Base-by-base conservation (phyloP, 1,139 yeast species). In the Citeromyces hawaiiensis region DNA sequence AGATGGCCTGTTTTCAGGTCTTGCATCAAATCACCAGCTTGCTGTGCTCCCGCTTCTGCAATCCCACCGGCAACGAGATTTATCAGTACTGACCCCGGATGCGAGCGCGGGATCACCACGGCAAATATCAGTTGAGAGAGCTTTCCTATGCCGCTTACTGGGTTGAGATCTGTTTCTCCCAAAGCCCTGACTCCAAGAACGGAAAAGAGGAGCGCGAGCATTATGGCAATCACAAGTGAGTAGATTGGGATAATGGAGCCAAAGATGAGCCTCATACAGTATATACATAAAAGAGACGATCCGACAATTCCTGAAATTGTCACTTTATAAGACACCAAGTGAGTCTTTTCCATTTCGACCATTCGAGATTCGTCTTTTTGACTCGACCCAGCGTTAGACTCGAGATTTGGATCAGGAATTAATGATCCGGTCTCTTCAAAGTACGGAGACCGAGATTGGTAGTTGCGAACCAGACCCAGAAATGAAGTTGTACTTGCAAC, bases 31-130 rank as follows among this genome's bases (percentile, higher is more conserved):
- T 91, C 98, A 13, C 98, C 98, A 1, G 97, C 96, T 59, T 91
- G 98, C 59, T 91, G 97, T 2, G 98, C 96, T 6, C 98, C 97
- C 1, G 98, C 97, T 60, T 91, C 98, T 1, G 97, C 94, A 29
- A 91, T 79, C 6, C 96, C 97, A 13, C 98, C 98, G 3, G 97
- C 96, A 2, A 91, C 80, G 41, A 91, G 64, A 54, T 91, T 91
- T 39, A 87, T 77, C 34, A 91, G 63, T 3, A 91, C 83, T 13
- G 85, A 75, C 2, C 93, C 87, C 1, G 94, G 94, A 45, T 80
- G 83, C 38, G 66, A 59, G 13, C 66, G 66, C 1, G 96, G 94
- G n/a, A 87, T 68, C 4, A 88, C 68, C 7, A 83, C 54, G 0
- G 96, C 96, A 60, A 91, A 86, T 4, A 91, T 58, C 36, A 91